Evolutionary conservation across 2,329 filamentous ascomycete genomes (phyloP).

Genomic region (Decorospora gaudefroyi): DNA sequence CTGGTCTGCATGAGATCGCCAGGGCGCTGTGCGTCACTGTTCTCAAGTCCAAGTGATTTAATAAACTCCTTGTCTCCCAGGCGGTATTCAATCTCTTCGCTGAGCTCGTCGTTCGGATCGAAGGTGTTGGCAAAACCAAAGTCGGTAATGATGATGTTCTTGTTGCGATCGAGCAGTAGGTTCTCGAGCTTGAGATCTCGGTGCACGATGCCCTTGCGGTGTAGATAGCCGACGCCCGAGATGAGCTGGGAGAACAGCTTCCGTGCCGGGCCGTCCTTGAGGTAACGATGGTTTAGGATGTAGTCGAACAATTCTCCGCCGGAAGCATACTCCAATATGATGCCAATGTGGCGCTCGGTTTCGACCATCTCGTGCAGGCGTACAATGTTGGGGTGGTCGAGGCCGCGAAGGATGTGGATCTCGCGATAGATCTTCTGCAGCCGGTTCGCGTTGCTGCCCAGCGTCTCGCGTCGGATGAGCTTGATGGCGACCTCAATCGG

Average conservation of each 20-base stretch:
- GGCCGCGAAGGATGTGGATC: conserved; percentile 83
- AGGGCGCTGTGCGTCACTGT: conserved; percentile 74
- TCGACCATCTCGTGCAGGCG: conserved; percentile 98
- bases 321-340: conserved; percentile 97
- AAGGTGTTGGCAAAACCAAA: conserved; percentile 99
- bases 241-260: conserved; percentile 93
- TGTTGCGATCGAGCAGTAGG: conserved; percentile 88
- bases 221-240: conserved; percentile 93
- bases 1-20: conserved; percentile 99
- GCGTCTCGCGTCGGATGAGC: conserved; percentile 87
- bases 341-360: conserved; percentile 94
- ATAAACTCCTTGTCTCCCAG: conserved; percentile 86
- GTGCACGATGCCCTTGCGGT: conserved; percentile 98
- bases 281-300: conserved; percentile 93
- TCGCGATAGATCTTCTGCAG: conserved; percentile 97
- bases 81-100: conserved; percentile 86
- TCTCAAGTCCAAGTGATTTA: conserved; percentile 83
- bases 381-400: conserved; percentile 96
- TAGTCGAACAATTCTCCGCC: conserved; percentile 98
- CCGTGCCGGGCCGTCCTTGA: conserved; percentile 90
- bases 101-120: conserved; percentile 82
- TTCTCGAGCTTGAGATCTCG: conserved; percentile 97
- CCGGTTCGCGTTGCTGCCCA: conserved; percentile 85
- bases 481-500: conserved; percentile 96
- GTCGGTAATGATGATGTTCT: conserved; percentile 99